Evolutionary conservation across 208 protist genomes (phyloP).

Genomic region (Leishmania guyanensis): DNA sequence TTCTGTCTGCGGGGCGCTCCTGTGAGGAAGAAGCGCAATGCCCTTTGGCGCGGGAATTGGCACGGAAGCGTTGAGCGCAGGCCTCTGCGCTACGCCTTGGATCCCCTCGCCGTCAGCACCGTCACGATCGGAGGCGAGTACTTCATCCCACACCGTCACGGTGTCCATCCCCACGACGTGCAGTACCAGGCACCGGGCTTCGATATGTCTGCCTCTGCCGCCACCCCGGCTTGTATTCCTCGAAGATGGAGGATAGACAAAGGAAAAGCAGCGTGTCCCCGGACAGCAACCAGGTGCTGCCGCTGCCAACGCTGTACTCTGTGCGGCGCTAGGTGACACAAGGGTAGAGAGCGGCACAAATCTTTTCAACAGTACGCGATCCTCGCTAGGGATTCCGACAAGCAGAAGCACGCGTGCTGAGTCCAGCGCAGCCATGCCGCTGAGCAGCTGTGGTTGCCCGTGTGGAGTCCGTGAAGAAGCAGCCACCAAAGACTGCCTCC

Average conservation of each 20-base stretch:
- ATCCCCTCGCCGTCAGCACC: neutral
- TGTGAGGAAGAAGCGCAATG: neutral
- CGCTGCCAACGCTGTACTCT: neutral
- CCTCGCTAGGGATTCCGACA: constrained; percentile 33
- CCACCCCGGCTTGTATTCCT: neutral
- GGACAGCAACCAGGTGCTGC: neutral
- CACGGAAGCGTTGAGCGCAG: neutral
- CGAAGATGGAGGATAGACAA: neutral
- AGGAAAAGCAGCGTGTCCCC: neutral
- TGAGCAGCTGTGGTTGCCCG: neutral
- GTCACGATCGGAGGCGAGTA: neutral
- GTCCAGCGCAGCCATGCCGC: neutral
- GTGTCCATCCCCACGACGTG: constrained; percentile 30
- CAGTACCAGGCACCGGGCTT: constrained; percentile 22
- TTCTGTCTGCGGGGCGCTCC: neutral
- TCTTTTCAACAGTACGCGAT: constrained; percentile 41
- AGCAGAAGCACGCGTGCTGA: constrained; percentile 28
- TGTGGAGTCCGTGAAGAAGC: neutral
- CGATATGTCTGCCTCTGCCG: neutral
- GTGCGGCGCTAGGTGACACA: neutral
- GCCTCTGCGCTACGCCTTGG: neutral
- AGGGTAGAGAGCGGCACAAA: constrained; percentile 18
- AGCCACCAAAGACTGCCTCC: neutral
- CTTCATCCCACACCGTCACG: neutral
- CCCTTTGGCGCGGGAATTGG: neutral